Base-by-base conservation (phyloP, 345 rosid species). In the Eutrema japonicum region DNA sequence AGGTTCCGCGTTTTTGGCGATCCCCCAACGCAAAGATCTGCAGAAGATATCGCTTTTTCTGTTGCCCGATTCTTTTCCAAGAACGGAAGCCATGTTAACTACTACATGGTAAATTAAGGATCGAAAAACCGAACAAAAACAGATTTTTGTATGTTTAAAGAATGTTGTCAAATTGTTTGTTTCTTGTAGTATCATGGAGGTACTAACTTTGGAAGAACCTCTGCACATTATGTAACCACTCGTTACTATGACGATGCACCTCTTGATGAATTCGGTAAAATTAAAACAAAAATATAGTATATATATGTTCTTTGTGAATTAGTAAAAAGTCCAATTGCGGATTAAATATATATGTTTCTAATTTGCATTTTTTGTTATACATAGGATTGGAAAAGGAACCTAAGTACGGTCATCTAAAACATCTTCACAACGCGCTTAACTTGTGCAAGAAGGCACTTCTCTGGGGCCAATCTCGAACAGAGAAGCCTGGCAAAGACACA, bases 211-310 rank as follows among this genome's bases (percentile, higher is more conserved):
- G 98, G 88, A 10, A 81, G 99, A 79, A 92, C 98, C 30, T 79
- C 85, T 33, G 85, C 98, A 14, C 82, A 86, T 38, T 95, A 90
- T 45, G 89, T 89, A n/a, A 84, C 97, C 6, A 86, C 99, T 57
- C 85, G 98, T 29, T 95, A 95, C 85, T 95, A 92, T 29, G 98
- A 92, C 12, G 99, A 95, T 79, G 97, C 96, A 54, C 99, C 99
- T 32, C 87, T 95, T 46, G 99, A 95, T 76, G 99, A 95, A 83
- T 92, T 4, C 58, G 99, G 98, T 88, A 75, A 62, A 29, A 7
- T 0, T 26, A 26, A 26, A 35, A 37, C 36, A 3, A 38, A 33
- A 38, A 10, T 13, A 6, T 35, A 41, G 10, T 18, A 18, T 18
- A 18, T 40, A 60, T 43, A 13, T 45, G 65, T 16, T 16, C 32